These are phyloP conservation scores for Nitzschia putrida DNA, from an alignment of 108 stramenopile species.

Conservation along the genomic window DNA sequence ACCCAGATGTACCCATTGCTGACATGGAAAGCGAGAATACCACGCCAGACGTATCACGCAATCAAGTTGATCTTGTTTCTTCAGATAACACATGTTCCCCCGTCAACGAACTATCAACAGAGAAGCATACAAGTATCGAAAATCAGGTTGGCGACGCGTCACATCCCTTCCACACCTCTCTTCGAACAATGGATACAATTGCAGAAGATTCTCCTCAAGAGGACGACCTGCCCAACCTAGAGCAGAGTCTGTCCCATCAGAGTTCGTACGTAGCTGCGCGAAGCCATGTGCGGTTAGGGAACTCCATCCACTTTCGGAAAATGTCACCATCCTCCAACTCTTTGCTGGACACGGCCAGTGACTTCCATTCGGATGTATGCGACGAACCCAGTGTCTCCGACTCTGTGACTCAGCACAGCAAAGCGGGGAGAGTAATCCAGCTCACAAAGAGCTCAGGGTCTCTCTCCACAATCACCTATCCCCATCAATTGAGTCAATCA, in stretches of 20 bases:
- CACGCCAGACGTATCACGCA: no score
- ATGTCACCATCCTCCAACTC: neutral
- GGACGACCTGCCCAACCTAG: no score
- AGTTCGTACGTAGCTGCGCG: neutral
- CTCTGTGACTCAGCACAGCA: neutral
- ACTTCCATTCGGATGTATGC: constrained; percentile 14
- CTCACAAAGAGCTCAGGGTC: neutral
- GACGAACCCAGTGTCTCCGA: neutral
- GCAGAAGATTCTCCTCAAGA: no score
- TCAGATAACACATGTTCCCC: no score
- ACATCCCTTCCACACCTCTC: no score
- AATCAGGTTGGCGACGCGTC: no score
- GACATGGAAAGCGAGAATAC: no score
- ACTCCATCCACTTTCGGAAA: constrained; percentile 18
- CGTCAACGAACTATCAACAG: no score
- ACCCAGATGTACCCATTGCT: no score
- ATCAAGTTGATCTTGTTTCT: no score
- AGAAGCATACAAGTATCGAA: no score
- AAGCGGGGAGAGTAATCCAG: neutral
- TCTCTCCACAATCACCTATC: constrained; percentile 5
- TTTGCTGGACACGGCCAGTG: constrained; percentile 12
- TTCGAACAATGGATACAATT: no score
- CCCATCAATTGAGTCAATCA: neutral
- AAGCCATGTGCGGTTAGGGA: neutral
- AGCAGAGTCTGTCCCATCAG: neutral